Evolutionary conservation across 768 basidiomycete species (phyloP).

Genomic region (Kwoniella dejecticola): DNA sequence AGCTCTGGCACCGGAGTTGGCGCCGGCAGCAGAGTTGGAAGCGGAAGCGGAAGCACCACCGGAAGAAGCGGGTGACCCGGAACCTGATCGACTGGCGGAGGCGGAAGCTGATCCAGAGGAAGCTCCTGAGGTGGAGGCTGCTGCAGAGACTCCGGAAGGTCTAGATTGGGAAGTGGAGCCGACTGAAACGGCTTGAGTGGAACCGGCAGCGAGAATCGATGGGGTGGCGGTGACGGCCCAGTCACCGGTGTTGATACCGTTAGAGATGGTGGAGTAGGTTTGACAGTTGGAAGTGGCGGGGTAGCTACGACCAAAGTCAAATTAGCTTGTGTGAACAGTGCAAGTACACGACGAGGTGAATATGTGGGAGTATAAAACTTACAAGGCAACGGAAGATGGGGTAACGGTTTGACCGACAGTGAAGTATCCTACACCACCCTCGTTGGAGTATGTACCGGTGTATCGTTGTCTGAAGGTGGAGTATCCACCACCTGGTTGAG

Average conservation of each 20-base stretch:
- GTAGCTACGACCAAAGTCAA: no score
- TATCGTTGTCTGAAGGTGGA: conserved; percentile 56
- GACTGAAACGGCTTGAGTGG: conserved; percentile 27
- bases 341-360: no score
- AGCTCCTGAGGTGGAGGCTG: conserved; percentile 59
- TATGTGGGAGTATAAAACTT: no score
- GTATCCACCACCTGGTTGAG: conserved; percentile 42
- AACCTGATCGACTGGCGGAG: conserved; percentile 17
- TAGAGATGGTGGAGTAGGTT: conserved; percentile 53
- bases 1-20: conserved; percentile 4
- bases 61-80: conserved; percentile 7
- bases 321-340: no score
- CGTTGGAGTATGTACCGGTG: conserved; percentile 52
- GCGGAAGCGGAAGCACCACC: not conserved
- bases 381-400: conserved; percentile 44
- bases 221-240: conserved; percentile 41
- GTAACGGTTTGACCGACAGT: conserved; percentile 56
- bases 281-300: conserved; percentile 57
- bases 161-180: conserved; percentile 26
- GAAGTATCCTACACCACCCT: conserved; percentile 31
- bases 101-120: conserved; percentile 55
- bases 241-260: conserved; percentile 47
- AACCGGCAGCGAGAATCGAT: conserved; percentile 27
- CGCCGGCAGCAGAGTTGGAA: conserved; percentile 11
- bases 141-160: conserved; percentile 20